Evolutionary conservation across 2,329 filamentous ascomycete species (phyloP).

Genomic region (Trichoderma semiorbis): DNA sequence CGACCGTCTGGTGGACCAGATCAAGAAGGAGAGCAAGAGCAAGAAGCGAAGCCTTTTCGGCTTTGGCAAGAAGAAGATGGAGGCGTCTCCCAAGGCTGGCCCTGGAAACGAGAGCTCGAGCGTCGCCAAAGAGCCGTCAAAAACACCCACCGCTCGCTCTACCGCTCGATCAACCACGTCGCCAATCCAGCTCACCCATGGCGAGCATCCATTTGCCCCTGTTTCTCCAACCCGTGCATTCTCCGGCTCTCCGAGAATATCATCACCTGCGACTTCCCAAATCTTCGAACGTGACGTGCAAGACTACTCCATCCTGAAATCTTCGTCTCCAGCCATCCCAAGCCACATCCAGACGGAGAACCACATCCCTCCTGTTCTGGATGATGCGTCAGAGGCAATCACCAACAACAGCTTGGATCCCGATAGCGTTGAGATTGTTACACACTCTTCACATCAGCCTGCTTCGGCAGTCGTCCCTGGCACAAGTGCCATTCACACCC

Average conservation of each 20-base stretch:
- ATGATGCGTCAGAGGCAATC: constrained; percentile 88
- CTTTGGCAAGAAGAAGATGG: constrained; percentile 59
- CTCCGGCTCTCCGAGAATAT: constrained; percentile 68
- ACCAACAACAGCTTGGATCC: constrained; percentile 82
- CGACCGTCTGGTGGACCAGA: constrained; percentile 30
- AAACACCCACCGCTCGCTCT: constrained; percentile 29
- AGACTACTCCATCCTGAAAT: constrained; percentile 63
- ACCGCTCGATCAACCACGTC: constrained; percentile 38
- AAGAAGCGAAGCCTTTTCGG: constrained; percentile 59
- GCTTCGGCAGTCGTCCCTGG: constrained; percentile 66
- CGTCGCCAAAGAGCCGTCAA: constrained; percentile 36
- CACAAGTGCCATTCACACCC: constrained; percentile 32
- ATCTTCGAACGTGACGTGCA: constrained; percentile 97
- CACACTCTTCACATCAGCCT: constrained; percentile 77
- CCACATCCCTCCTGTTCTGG: constrained; percentile 84
- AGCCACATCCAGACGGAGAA: constrained; percentile 93
- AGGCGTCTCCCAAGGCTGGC: constrained; percentile 38
- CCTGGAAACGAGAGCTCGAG: constrained; percentile 34
- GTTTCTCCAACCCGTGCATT: constrained; percentile 65
- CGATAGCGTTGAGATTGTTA: constrained; percentile 89
- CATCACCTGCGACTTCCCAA: constrained; percentile 72
- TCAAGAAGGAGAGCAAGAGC: constrained; percentile 31
- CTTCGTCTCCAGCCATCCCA: constrained; percentile 81
- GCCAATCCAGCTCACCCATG: constrained; percentile 32
- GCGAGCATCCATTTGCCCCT: constrained; percentile 45